phyloP scores from a whole-genome alignment of 2,329 filamentous ascomycete species.

The Dissoconium aciculare region DNA sequence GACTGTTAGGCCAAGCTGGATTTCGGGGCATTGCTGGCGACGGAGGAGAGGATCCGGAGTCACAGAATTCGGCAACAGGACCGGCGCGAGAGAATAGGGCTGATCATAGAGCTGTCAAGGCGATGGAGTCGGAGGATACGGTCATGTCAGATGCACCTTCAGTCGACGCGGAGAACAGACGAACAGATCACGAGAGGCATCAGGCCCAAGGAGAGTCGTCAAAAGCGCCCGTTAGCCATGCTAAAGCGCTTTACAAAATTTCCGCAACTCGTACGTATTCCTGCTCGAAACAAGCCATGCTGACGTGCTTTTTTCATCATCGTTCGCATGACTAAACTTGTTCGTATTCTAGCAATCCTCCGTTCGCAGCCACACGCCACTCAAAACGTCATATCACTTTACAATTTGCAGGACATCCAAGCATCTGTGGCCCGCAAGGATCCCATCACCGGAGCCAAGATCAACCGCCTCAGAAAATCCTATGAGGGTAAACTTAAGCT shows the following conservation, averaged over 20 bases:
- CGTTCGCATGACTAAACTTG: conserved; percentile 26
- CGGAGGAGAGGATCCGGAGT: too few species aligned
- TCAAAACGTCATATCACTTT: conserved; percentile 45
- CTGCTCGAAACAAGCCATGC: conserved; percentile 11
- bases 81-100: too few species aligned
- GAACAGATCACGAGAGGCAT: conserved; percentile 35
- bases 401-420: conserved; percentile 41
- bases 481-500: conserved; percentile 40
- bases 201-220: conserved; percentile 4
- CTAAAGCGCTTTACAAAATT: conserved; percentile 16
- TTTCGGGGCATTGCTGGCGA: too few species aligned
- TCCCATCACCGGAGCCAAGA: conserved; percentile 49
- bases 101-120: too few species aligned
- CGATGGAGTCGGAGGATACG: too few species aligned
- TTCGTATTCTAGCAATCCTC: conserved; percentile 25
- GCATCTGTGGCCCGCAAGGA: conserved; percentile 45
- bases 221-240: conserved; percentile 4
- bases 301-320: conserved; percentile 11
- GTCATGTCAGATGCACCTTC: not conserved
- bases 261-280: conserved; percentile 20
- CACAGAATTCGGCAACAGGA: too few species aligned
- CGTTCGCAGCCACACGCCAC: conserved; percentile 41
- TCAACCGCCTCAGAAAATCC: conserved; percentile 44
- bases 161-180: conserved; percentile 24
- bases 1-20: conserved; percentile 17